phyloP scores from a whole-genome alignment of 129 eudicot genomes.

The Heracleum sosnowskyi region DNA sequence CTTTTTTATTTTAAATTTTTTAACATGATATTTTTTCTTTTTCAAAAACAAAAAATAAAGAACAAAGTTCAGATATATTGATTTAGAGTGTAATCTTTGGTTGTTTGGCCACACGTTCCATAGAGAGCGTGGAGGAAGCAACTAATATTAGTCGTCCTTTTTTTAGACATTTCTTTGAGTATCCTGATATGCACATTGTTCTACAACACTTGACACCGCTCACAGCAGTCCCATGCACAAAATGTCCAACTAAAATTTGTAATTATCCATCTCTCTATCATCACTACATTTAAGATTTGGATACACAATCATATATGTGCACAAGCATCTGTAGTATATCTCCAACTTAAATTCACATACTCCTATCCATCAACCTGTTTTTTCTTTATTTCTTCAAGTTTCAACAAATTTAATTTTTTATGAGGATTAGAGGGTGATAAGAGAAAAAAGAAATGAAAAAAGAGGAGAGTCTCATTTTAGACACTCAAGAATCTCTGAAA shows the following conservation, averaged over 20 bases:
- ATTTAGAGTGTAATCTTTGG: not conserved
- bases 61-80: not conserved
- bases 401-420: no score
- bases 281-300: not conserved
- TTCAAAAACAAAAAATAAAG: not conserved
- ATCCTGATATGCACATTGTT: not conserved
- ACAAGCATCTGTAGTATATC: not conserved
- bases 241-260: not conserved
- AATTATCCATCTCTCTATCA: not conserved
- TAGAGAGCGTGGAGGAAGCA: not conserved
- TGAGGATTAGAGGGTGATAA: no score
- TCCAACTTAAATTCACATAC: not conserved
- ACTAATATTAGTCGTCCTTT: not conserved
- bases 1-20: no score
- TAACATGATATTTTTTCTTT: no score
- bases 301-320: no score
- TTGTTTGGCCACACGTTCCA: not conserved
- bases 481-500: conserved; percentile 33
- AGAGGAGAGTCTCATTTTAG: conserved; percentile 26
- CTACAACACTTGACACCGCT: not conserved
- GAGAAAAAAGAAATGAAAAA: no score
- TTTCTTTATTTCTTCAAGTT: not conserved
- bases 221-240: conserved; percentile 1
- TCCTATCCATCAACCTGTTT: not conserved
- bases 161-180: not conserved